These are phyloP conservation scores for Angophora floribunda DNA, from an alignment of 345 rosid genomes.

Conservation along the genomic window DNA sequence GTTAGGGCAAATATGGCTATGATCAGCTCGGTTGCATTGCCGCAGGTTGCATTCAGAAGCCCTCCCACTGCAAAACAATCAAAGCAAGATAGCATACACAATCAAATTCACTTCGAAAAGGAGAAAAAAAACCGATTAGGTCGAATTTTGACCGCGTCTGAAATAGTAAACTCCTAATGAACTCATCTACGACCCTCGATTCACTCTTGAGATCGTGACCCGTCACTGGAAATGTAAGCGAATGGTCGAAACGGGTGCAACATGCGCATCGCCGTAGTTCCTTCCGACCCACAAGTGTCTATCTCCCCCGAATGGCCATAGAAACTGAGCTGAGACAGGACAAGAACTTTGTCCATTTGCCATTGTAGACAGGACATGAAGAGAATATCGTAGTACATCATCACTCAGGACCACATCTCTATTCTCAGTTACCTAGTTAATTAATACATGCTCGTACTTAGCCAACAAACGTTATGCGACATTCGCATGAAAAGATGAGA, in stretches of 20 bases:
- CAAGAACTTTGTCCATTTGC: background rate
- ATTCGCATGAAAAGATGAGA: background rate
- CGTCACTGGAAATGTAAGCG: background rate
- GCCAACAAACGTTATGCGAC: background rate
- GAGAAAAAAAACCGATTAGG: background rate
- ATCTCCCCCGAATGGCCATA: background rate
- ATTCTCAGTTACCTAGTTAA: background rate
- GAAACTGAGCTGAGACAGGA: background rate
- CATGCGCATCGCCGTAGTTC: background rate
- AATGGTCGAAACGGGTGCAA: background rate
- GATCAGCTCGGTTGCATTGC: constrained; percentile 88
- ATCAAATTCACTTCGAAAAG: background rate
- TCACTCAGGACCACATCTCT: background rate
- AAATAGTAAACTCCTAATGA: background rate
- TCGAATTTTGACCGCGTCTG: background rate
- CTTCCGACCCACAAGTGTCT: background rate
- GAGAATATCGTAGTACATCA: background rate
- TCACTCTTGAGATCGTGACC: background rate
- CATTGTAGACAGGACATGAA: background rate
- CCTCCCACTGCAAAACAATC: constrained; percentile 60
- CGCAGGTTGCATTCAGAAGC: constrained; percentile 86
- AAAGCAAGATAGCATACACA: background rate
- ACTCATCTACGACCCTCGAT: background rate
- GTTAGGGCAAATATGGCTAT: constrained; percentile 71
- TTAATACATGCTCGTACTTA: background rate